Evolutionary conservation across 2,329 filamentous ascomycete genomes (phyloP), one percentile per base, ranked within the genome.

Genomic region (Phoma sp.): DNA sequence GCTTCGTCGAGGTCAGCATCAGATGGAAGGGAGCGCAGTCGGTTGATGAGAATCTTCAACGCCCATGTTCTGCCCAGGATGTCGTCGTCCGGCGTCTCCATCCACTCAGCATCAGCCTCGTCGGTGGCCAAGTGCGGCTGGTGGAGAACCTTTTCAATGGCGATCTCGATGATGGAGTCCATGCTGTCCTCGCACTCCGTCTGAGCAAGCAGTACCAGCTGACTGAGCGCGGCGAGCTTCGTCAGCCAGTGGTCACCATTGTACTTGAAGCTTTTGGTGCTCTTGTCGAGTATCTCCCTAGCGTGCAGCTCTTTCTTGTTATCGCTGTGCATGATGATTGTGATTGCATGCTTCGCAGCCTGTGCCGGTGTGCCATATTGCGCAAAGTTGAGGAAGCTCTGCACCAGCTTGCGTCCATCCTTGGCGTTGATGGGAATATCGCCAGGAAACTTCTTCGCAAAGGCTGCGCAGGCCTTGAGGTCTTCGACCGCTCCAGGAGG

Each of bases 291-390:
- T 10, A 99, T 82, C 64, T 96, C 92, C 48, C 89, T 92, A 7
- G 92, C 91, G 56, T 92, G 90, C 78, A 96, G 89, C 69, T 93
- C 89, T 73, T 91, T 95, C 64, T 86, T 86, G 45, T 93, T 87
- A 21, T 87, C 81, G 9, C 88, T 88, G 32, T 90, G 88, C 76
- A 96, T 86, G 49, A 99, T 82, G 61, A 99, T 92, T 25, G 91
- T 93, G 43, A 98, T 87, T 0, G 95, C 95, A 77, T 98, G 92
- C 76, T 99, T 99, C 21, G 94, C 91, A 8, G 91, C 90, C 71
- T 88, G 88, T 10, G 91, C 85, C 2, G 93, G 94, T 22, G 84
- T 84, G 21, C 94, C 94, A 68, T 91, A 90, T 19, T 94, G 82
- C 1, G 93, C 91, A 74, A 95, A 98, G 65, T 85, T 88, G 57